Percentiles rank a stretch among this genome's conserved stretches.
These are phyloP conservation scores for Kregervanrija fluxuum DNA, from an alignment of 805 yeast species.

Conservation along the genomic window DNA sequence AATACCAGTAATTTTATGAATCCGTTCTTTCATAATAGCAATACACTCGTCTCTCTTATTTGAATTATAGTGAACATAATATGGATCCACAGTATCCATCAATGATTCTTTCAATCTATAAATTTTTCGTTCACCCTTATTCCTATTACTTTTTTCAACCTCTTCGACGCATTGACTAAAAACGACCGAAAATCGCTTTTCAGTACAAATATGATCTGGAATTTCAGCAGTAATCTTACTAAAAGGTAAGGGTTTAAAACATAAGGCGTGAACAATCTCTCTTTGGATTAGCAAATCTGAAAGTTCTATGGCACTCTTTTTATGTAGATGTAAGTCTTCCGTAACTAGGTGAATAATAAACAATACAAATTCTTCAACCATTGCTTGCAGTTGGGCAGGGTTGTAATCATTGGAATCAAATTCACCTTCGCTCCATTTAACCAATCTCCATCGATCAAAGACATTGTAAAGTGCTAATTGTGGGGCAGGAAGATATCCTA, in stretches of 20 bases:
- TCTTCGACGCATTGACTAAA: slow-evolving; percentile 48
- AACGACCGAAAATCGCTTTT: slow-evolving; percentile 63
- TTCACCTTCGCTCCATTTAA: slow-evolving; percentile 43
- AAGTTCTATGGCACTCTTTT: slow-evolving; percentile 40
- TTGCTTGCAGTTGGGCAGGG: slow-evolving; percentile 23
- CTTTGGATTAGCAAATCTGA: slow-evolving; percentile 44
- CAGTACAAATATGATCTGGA: slow-evolving; percentile 70
- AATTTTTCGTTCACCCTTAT: slow-evolving; percentile 47
- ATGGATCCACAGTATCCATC: slow-evolving; percentile 63
- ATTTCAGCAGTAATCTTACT: slow-evolving; percentile 60
- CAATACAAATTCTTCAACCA: slow-evolving; percentile 75
- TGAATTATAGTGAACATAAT: slow-evolving; percentile 67
- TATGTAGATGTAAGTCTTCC: slow-evolving; percentile 55
- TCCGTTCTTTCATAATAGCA: slow-evolving; percentile 45
- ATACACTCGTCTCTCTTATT: slow-evolving; percentile 84
- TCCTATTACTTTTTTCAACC: slow-evolving; percentile 20
- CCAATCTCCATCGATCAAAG: slow-evolving; percentile 63
- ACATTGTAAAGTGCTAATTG: slow-evolving; percentile 49
- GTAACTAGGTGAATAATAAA: slow-evolving; percentile 60
- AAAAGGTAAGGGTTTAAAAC: slow-evolving; percentile 66
- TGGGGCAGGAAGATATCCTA: slow-evolving; percentile 43
- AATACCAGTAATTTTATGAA: slow-evolving; percentile 27
- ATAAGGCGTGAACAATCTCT: slow-evolving; percentile 79
- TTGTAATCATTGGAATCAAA: slow-evolving; percentile 38
- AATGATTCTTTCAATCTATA: slow-evolving; percentile 59